Conservation (phyloP, 2,329 filamentous ascomycete species). For the Fusarium fracticaudum region DNA sequence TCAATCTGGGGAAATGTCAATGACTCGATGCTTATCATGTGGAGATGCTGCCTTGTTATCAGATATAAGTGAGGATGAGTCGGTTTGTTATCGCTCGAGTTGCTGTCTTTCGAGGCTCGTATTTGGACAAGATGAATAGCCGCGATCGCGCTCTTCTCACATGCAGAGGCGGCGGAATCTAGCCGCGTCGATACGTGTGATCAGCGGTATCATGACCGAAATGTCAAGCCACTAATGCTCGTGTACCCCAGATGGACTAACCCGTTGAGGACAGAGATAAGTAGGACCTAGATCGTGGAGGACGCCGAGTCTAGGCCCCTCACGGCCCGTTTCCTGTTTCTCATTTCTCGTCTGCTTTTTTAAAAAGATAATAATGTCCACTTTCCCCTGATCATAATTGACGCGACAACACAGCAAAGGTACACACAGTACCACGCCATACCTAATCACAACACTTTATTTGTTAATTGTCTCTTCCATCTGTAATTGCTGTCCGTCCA, state of each 20-base stretch:
- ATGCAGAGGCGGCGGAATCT: not conserved
- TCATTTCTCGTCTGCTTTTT: constrained; percentile 20
- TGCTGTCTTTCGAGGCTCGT: not conserved
- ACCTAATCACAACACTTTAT: too few species aligned
- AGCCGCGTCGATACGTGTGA: constrained; percentile 14
- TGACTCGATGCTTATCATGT: constrained; percentile 22
- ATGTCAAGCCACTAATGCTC: constrained; percentile 15
- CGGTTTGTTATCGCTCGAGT: not conserved
- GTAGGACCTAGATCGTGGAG: constrained; percentile 28
- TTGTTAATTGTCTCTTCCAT: not conserved
- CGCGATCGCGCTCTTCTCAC: constrained; percentile 6
- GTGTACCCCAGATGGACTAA: constrained; percentile 31
- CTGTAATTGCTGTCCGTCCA: not conserved
- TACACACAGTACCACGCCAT: not conserved
- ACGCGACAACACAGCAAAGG: not conserved
- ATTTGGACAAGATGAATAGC: not conserved
- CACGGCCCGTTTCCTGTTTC: constrained; percentile 23
- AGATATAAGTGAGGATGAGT: constrained; percentile 1
- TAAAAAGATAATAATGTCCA: constrained; percentile 9
- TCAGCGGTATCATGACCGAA: constrained; percentile 14
- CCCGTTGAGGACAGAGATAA: constrained; percentile 30
- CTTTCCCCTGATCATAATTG: constrained; percentile 5
- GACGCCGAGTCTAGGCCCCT: constrained; percentile 22
- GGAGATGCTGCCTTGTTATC: not conserved
- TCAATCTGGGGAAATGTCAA: constrained; percentile 18